Evolutionary conservation across 352 stramenopile species (phyloP).

Genomic region (Blastocystis sp.): DNA sequence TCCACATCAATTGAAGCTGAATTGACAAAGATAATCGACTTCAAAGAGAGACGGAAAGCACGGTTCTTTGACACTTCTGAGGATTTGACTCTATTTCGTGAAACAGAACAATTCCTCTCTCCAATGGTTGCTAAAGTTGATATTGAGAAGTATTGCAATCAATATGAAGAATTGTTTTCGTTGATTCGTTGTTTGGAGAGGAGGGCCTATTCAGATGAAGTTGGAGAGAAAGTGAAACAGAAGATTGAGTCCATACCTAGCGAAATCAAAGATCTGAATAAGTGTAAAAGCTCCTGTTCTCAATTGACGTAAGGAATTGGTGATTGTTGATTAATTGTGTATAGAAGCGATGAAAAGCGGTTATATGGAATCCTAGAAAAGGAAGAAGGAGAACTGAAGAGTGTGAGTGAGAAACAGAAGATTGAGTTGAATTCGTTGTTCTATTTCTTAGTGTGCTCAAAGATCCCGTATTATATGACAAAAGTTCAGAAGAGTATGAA

Average conservation of each 20-base stretch:
- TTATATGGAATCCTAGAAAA: not conserved
- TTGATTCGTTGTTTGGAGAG: slow-evolving; percentile 14
- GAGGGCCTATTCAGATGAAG: not conserved
- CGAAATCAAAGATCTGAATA: not conserved
- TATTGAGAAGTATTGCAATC: slow-evolving; percentile 63
- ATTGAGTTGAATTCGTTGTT: not conserved
- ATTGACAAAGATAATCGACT: not conserved
- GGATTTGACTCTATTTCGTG: not conserved
- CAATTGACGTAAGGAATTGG: not conserved
- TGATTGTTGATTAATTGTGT: not conserved
- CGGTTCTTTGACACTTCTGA: not conserved
- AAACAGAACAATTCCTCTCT: not conserved
- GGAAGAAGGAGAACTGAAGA: slow-evolving; percentile 16
- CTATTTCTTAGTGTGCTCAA: slow-evolving; percentile 46
- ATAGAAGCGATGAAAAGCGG: slow-evolving; percentile 3
- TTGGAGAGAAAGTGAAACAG: not conserved
- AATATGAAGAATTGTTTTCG: slow-evolving; percentile 42
- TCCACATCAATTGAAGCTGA: not conserved
- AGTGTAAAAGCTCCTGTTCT: not conserved
- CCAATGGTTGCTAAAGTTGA: slow-evolving; percentile 47
- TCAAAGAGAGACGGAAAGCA: not conserved
- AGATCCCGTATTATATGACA: slow-evolving; percentile 44
- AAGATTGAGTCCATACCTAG: not conserved
- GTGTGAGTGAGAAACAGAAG: not conserved
- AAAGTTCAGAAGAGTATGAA: slow-evolving; percentile 44